Percentiles rank a stretch among this genome's conserved stretches.
These are phyloP conservation scores for Oemleria cerasiformis DNA, from an alignment of 306 rosid species.

Conservation along the genomic window DNA sequence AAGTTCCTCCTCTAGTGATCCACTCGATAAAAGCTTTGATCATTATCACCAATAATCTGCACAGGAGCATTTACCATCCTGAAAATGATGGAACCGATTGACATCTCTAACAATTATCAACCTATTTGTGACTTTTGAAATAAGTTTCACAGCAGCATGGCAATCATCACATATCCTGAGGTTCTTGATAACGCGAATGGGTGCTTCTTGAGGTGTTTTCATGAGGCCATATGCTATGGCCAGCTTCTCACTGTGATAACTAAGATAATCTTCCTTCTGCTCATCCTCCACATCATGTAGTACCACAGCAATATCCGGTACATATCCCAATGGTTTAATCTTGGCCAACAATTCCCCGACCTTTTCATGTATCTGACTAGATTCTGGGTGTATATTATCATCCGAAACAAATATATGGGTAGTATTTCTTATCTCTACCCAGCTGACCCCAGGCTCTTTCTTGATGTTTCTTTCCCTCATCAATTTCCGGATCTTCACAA, in stretches of 20 bases:
- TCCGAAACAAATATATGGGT: constrained; percentile 42
- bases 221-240: constrained; percentile 32
- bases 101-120: constrained; percentile 32
- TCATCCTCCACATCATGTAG: constrained; percentile 43
- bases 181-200: constrained; percentile 36
- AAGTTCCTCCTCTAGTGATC: constrained; percentile 2
- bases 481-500: constrained; percentile 36
- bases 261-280: constrained; percentile 37
- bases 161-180: constrained; percentile 36
- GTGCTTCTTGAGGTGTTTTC: constrained; percentile 27
- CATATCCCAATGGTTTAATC: constrained; percentile 39
- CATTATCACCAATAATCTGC: constrained; percentile 34
- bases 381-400: constrained; percentile 31
- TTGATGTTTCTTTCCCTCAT: constrained; percentile 37
- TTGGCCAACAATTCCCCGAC: constrained; percentile 31
- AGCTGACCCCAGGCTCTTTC: constrained; percentile 49
- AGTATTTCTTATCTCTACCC: constrained; percentile 35
- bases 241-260: constrained; percentile 35
- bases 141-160: constrained; percentile 28
- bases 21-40: not conserved
- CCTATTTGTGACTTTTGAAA: constrained; percentile 31
- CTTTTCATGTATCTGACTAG: constrained; percentile 31
- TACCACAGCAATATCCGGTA: constrained; percentile 29
- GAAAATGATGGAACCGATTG: constrained; percentile 34
- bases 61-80: constrained; percentile 30